A percentile compares a stretch with the other conserved stretches of the same genome.
Conservation (phyloP, 805 yeast species). For the Wickerhamomyces queroliae region DNA sequence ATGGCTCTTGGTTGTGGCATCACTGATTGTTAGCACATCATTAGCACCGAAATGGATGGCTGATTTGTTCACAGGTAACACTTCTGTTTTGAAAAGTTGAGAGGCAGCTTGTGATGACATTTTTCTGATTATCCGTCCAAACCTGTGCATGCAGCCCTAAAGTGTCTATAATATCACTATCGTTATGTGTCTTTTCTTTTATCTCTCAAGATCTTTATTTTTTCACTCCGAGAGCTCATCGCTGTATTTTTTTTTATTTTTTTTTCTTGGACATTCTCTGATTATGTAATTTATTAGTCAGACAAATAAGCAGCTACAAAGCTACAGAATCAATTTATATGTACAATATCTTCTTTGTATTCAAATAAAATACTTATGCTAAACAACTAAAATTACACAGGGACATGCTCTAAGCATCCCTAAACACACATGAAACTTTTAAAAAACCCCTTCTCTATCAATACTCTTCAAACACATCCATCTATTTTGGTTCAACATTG, state of each 20-base stretch:
- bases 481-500: constrained; percentile 61
- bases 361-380: background rate
- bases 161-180: background rate
- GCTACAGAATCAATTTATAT: background rate
- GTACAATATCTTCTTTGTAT: background rate
- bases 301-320: background rate
- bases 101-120: background rate
- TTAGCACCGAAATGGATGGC: constrained; percentile 15
- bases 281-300: too few species aligned
- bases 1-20: constrained; percentile 43
- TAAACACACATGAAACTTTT: too few species aligned
- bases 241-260: background rate
- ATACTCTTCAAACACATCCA: background rate
- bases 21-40: constrained; percentile 38
- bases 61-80: constrained; percentile 15
- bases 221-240: background rate
- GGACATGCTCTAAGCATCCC: background rate
- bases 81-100: constrained; percentile 7
- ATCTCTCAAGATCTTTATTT: background rate
- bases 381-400: background rate
- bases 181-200: background rate
- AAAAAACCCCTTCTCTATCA: too few species aligned
- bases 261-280: too few species aligned
- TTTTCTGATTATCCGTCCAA: background rate
- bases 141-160: background rate